These are phyloP conservation scores for Picea glauca DNA, from an alignment of 75 land plant genomes.

Conservation along the genomic window DNA sequence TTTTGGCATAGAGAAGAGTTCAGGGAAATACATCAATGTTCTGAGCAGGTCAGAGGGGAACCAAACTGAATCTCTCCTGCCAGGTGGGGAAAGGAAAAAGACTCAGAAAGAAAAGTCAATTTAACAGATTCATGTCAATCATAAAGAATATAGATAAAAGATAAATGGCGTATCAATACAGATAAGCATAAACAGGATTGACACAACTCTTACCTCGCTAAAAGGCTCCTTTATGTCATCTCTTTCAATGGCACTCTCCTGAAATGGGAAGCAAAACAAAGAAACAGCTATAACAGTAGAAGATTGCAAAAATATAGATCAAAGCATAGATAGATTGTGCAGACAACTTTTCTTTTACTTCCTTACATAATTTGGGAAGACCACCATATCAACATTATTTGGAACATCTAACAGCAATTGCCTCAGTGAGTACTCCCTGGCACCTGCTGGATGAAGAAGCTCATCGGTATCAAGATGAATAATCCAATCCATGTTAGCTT, in stretches of 20 bases:
- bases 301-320: neutral
- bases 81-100: too few relatives aligned
- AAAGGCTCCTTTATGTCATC: conserved; percentile 94
- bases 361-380: conserved; percentile 98
- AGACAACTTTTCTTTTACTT: neutral
- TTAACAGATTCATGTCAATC: too few relatives aligned
- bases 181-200: neutral
- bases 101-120: too few relatives aligned
- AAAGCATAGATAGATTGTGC: neutral
- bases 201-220: conserved; percentile 58
- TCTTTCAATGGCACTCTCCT: conserved; percentile 94
- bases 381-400: conserved; percentile 85
- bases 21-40: too few relatives aligned
- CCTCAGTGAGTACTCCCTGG: conserved; percentile 77
- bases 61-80: too few relatives aligned
- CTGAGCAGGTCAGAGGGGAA: too few relatives aligned
- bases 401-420: conserved; percentile 68
- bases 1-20: too few relatives aligned
- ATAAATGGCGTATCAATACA: neutral
- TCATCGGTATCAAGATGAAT: conserved; percentile 98
- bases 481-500: conserved; percentile 93
- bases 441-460: conserved; percentile 92
- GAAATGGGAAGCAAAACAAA: conserved; percentile 12
- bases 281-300: neutral
- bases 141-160: too few relatives aligned